Evolutionary conservation across 2,329 filamentous ascomycete species (phyloP), one percentile per base, ranked within the genome.

Genomic region (Sordariomycetes sp.): DNA sequence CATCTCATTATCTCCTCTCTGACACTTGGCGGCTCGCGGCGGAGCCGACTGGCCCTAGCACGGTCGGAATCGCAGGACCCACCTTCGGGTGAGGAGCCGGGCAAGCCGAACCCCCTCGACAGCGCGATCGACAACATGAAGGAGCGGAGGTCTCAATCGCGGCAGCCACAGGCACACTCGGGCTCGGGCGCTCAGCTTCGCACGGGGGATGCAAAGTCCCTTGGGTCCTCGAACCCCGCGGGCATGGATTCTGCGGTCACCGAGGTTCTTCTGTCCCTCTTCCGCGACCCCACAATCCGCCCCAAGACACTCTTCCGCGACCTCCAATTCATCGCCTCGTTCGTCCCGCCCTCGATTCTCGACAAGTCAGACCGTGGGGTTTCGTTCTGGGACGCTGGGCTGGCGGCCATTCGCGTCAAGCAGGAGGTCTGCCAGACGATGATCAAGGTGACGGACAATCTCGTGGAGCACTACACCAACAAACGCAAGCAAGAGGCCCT

Each of bases 381-480:
- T 64, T 90, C 92, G 0, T 97, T 97, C 69, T 89, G 91, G 82
- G 90, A 96, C 65, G 88, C 91, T 28, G 90, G 89, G 0, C 80
- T 96, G 6, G 93, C 94, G 0, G 91, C 93, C 1, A 77, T 97
- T n/a, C 83, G 85, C 40, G 79, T 96, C 57, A 97, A 97, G 70
- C 85, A 90, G 63, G 90, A 96, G 63, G 85, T 94, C 4, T 93
- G 90, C 71, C 83, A 86, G 53, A 90, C 89, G 56, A 96, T 70
- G 84, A 86, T 87, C 25, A 82, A 85, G 65, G 82, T 82, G 64
- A 77, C 77, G 4, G 76, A 81, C 62, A 77, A 79, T 58, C 75
- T 81, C 24, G 74, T 80, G 55, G 74, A 73, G 74, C 86, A 72
- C 1, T 85, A 90, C 65, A 86, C 86, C 0, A 78, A 77, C 61